Evolutionary conservation across 2,329 filamentous ascomycete species (phyloP).

Genomic region (Penicillium sp.): DNA sequence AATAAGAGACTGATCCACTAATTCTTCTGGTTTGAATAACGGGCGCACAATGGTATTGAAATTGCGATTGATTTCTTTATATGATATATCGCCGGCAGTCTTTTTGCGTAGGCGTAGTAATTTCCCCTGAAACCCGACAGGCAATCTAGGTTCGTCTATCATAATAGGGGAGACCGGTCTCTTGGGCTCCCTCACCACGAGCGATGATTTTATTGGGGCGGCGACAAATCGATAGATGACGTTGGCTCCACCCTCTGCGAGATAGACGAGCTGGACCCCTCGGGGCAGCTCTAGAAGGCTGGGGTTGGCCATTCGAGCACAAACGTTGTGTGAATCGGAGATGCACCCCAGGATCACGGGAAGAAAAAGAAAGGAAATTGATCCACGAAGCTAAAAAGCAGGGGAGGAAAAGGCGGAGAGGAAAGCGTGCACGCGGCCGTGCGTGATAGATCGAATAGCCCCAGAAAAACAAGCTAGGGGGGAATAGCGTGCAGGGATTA

Average conservation of each 20-base stretch:
- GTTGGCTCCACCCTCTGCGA: slow-evolving; percentile 74
- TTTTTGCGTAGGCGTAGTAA: slow-evolving; percentile 64
- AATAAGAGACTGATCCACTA: slow-evolving; percentile 59
- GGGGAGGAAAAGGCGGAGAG: not conserved
- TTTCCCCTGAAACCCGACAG: slow-evolving; percentile 42
- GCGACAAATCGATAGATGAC: slow-evolving; percentile 65
- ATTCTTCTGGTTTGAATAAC: slow-evolving; percentile 55
- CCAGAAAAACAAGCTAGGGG: not conserved
- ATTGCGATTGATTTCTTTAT: slow-evolving; percentile 46
- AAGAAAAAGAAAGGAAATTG: not conserved
- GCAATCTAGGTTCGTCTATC: slow-evolving; percentile 21
- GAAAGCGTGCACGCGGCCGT: not conserved
- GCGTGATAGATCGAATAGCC: not conserved
- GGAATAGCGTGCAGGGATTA: slow-evolving; percentile 4
- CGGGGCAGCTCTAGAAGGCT: slow-evolving; percentile 35
- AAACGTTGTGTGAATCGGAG: not conserved
- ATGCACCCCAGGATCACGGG: not conserved
- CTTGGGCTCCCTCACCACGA: slow-evolving; percentile 22
- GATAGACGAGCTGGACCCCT: slow-evolving; percentile 43
- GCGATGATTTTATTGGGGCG: slow-evolving; percentile 29
- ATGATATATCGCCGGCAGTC: slow-evolving; percentile 52
- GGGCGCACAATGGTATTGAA: slow-evolving; percentile 50
- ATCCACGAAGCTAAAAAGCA: not conserved
- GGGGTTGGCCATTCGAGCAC: slow-evolving; percentile 33
- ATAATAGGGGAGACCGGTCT: slow-evolving; percentile 12